Base-by-base conservation (phyloP, 176 grass and related monocot species). In the Pontederia crassipes region DNA sequence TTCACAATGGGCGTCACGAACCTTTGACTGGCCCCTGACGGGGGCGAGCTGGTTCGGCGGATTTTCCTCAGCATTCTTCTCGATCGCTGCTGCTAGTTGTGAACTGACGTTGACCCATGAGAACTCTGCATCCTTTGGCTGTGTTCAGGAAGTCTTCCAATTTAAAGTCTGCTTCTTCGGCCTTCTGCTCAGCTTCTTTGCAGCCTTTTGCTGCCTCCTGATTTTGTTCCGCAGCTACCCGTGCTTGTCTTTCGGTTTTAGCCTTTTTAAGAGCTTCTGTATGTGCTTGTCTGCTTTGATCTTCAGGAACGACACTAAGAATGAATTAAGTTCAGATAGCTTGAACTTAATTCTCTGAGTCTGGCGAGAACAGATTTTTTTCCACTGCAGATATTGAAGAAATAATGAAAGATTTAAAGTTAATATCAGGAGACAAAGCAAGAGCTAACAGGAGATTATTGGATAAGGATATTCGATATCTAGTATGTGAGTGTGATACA, bases 1-100 rank as follows among this genome's bases (percentile, higher is more conserved):
- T 90, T 97, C 66, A 97, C 77, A 29, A 88, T 60, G 2, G 92
- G 83, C 51, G 73, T 96, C 68, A 58, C 75, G 77, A 48, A 86
- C 90, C 62, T 90, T 96, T 10, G 81, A 81, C 67, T 78, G 86
- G n/a, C 87, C 92, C 65, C 87, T 79, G 20, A 85, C 60, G 8
- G 87, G 90, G 48, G 92, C 87, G 45, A 97, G 78, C 55, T 97
- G 87, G 12, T 81, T 69, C 45, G 60, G 78, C 1, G 83, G 66
- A 63, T 88, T 83, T 28, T 80, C 75, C 2, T 63, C 51, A 8
- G 70, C 67, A 15, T 62, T 70, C 52, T 45, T 46, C 26, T 68
- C 20, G 17, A 65, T 28, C 2, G 59, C 75, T 49, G 50, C 72
- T 11, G 61, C 66, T 5, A 87, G 51, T 67, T 87, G 81, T 18